These are phyloP conservation scores for Vitis hybrid DNA, from an alignment of 177 flowering plant genomes.

Conservation along the genomic window DNA sequence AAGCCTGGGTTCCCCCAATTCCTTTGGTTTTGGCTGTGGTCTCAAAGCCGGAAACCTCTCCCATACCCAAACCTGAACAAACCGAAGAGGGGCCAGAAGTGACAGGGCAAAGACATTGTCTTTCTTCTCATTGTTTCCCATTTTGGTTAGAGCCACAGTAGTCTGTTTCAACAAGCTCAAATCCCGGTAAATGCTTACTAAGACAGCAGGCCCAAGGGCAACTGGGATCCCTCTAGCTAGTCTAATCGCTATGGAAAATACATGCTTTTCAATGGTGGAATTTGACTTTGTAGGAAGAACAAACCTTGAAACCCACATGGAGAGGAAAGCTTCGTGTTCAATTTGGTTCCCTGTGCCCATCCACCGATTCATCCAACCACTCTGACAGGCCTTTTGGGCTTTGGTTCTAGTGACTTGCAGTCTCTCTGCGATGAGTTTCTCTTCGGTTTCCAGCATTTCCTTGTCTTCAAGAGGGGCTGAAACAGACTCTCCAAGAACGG, in stretches of 20 bases:
- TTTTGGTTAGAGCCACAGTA: neutral
- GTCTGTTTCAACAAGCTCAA: slow-evolving; percentile 27
- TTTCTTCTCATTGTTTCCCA: neutral
- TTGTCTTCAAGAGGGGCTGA: slow-evolving; percentile 4
- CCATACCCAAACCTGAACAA: slow-evolving; percentile 47
- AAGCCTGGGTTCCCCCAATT: slow-evolving; percentile 25
- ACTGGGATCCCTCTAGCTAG: slow-evolving; percentile 34
- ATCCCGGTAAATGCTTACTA: slow-evolving; percentile 38
- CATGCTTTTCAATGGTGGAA: neutral
- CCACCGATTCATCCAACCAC: slow-evolving; percentile 29
- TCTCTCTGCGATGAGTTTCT: slow-evolving; percentile 5
- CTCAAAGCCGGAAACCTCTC: slow-evolving; percentile 35
- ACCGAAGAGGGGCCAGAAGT: slow-evolving; percentile 26
- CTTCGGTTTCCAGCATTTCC: slow-evolving; percentile 15
- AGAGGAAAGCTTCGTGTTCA: slow-evolving; percentile 48
- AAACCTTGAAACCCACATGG: slow-evolving; percentile 39
- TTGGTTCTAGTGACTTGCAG: neutral
- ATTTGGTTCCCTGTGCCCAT: slow-evolving; percentile 18
- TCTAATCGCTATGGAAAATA: slow-evolving; percentile 31
- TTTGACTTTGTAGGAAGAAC: slow-evolving; percentile 20
- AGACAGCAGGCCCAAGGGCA: slow-evolving; percentile 44
- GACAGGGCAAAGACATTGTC: neutral
- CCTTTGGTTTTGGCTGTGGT: slow-evolving; percentile 14
- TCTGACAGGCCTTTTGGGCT: slow-evolving; percentile 11
- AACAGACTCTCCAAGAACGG: slow-evolving; percentile 39